phyloP scores from a whole-genome alignment of 2,329 filamentous ascomycete genomes.

The Gnomoniopsis smithogilvyi region DNA sequence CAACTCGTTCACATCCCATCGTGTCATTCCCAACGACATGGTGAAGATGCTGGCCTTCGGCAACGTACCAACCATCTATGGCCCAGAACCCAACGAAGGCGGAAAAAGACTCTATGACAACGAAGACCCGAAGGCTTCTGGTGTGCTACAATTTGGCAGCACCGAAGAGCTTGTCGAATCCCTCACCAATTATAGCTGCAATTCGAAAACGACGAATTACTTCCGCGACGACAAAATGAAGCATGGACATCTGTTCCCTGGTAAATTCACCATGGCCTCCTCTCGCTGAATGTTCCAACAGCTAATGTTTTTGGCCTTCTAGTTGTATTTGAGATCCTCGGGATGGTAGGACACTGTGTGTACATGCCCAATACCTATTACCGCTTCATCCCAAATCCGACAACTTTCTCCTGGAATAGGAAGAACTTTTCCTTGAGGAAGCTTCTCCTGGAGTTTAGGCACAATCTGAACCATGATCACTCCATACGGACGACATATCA shows the following conservation, averaged over 20 bases:
- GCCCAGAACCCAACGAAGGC: not conserved
- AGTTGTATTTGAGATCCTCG: conserved; percentile 57
- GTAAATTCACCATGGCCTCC: conserved; percentile 30
- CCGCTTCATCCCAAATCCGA: conserved; percentile 56
- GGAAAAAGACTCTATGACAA: conserved; percentile 23
- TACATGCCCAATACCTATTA: conserved; percentile 48
- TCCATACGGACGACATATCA: conserved; percentile 10
- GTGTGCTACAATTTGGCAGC: conserved; percentile 46
- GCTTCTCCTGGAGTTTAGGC: conserved; percentile 37
- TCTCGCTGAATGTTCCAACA: not conserved
- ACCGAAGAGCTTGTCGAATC: conserved; percentile 49
- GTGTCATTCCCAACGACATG: conserved; percentile 50
- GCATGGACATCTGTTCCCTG: conserved; percentile 47
- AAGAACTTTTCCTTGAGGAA: conserved; percentile 41
- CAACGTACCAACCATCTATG: conserved; percentile 50
- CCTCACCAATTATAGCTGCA: conserved; percentile 51
- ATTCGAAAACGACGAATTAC: conserved; percentile 46
- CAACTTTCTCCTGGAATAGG: conserved; percentile 51
- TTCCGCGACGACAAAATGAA: conserved; percentile 36
- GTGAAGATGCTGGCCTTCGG: conserved; percentile 56
- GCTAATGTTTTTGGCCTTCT: conserved; percentile 13
- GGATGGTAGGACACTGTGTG: conserved; percentile 52
- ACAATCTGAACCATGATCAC: conserved; percentile 25
- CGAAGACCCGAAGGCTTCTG: conserved; percentile 39
- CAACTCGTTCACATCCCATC: conserved; percentile 44